Conservation (phyloP, 2,329 filamentous ascomycete genomes). For the Penicillium sp. region DNA sequence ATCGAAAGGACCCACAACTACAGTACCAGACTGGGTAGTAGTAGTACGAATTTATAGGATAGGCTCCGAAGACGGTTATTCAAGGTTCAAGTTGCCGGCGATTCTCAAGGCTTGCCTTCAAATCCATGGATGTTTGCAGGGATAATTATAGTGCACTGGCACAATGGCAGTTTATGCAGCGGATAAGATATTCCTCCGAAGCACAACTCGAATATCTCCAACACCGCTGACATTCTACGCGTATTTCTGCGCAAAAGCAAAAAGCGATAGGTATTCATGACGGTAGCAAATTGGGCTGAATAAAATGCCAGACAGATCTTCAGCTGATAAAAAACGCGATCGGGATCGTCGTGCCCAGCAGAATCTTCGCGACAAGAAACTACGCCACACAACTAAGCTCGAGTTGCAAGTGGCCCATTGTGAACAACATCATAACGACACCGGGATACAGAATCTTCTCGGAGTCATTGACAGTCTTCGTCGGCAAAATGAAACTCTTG, state of each 20-base stretch:
- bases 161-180: neutral
- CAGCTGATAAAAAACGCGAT: constrained; percentile 25
- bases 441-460: constrained; percentile 21
- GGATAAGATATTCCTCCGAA: neutral
- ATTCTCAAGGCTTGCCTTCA: too few relatives aligned
- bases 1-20: too few relatives aligned
- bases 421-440: constrained; percentile 28
- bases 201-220: neutral
- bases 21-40: too few relatives aligned
- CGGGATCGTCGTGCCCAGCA: constrained; percentile 34
- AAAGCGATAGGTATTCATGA: neutral
- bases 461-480: constrained; percentile 26
- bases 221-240: neutral
- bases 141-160: too few relatives aligned
- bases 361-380: constrained; percentile 30
- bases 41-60: too few relatives aligned
- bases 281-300: neutral
- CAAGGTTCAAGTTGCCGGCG: too few relatives aligned
- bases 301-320: constrained; percentile 11
- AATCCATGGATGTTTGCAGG: too few relatives aligned
- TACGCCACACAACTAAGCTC: constrained; percentile 21
- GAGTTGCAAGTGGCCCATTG: constrained; percentile 30
- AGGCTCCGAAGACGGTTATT: too few relatives aligned
- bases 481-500: constrained; percentile 26
- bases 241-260: neutral